Base-by-base conservation (phyloP, 2,329 filamentous ascomycete genomes). In the Malbranchea cinnamomea region DNA sequence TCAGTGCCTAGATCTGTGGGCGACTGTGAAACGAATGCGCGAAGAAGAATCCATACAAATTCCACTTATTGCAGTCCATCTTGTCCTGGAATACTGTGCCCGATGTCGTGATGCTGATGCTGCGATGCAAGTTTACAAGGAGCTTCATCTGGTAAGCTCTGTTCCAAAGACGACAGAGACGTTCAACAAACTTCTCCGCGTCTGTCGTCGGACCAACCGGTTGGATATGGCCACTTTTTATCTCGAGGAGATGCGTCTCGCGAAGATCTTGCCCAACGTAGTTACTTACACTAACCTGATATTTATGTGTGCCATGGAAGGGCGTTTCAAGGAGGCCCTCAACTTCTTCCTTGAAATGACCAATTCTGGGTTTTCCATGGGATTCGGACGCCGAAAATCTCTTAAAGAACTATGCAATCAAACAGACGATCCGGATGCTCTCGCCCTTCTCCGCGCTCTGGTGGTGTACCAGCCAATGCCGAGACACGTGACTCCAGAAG, bases 221-320 rank as follows among this genome's bases (percentile, higher is more conserved):
- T 67, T 68, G 34, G 57, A 67, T 21, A 53, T 66, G 4, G 71
- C 71, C 25, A 70, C 73, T 51, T 75, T 72, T 43, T 51, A 78
- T 2, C 64, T 70, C 6, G 59, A 63, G 10, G 74, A 79, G 43
- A 74, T 79, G 65, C 56, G 65, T 4, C 58, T 64, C 6, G 52
- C 73, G 6, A 55, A 56, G 5, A 51, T 77, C 16, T 42, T 56
- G 10, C 71, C 74, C 0, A 61, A 73, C 35, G 45, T 52, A n/a
- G 40, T 64, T 11, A 78, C 73, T 0, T 78, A 78, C 40, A 72
- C 78, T 40, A 58, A 65, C 4, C 53, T 78, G 7, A 64, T 78
- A 10, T 47, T 71, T 8, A 59, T 71, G 24, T 78, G 71, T 42
- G 40, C 69, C 4, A 49, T 56, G 5, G 37, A 43, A 6, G 43